A percentile compares a stretch with the other conserved stretches of the same genome.
These are phyloP conservation scores for Polychaeton citri DNA, from an alignment of 2,329 filamentous ascomycete species.

Conservation along the genomic window DNA sequence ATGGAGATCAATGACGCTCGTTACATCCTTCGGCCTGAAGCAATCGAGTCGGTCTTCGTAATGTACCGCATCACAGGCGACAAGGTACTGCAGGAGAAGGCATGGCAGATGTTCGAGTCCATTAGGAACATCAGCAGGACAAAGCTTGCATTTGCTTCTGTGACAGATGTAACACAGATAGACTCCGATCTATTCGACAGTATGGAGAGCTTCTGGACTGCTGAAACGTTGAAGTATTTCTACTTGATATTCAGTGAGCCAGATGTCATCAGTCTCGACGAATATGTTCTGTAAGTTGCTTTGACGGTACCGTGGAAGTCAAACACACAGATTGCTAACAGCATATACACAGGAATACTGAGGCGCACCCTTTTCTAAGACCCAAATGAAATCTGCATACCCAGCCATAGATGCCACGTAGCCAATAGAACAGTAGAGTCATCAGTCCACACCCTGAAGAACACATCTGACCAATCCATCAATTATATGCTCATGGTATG, in stretches of 20 bases:
- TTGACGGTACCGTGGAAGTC: too few relatives aligned
- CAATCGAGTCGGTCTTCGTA: conserved; percentile 66
- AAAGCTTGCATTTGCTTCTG: conserved; percentile 47
- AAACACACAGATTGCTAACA: too few relatives aligned
- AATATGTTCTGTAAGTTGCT: conserved; percentile 1
- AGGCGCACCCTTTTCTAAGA: background rate
- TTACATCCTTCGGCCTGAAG: conserved; percentile 59
- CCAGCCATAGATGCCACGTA: too few relatives aligned
- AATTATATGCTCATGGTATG: too few relatives aligned
- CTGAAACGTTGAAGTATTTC: conserved; percentile 56
- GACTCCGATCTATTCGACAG: conserved; percentile 33
- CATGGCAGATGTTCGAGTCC: conserved; percentile 59
- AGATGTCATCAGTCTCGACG: conserved; percentile 44
- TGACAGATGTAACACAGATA: conserved; percentile 48
- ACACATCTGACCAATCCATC: too few relatives aligned
- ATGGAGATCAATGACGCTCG: conserved; percentile 39
- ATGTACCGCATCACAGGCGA: conserved; percentile 62
- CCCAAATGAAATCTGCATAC: background rate
- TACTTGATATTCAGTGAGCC: conserved; percentile 50
- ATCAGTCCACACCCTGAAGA: too few relatives aligned
- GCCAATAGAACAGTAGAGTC: too few relatives aligned
- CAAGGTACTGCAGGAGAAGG: conserved; percentile 48
- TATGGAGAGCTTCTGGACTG: conserved; percentile 61
- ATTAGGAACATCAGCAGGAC: conserved; percentile 48
- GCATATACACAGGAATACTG: background rate